Percentiles rank a stretch among this genome's conserved stretches.
Conservation (phyloP, 352 stramenopile genomes). For the Globisporangium iwayamae region DNA sequence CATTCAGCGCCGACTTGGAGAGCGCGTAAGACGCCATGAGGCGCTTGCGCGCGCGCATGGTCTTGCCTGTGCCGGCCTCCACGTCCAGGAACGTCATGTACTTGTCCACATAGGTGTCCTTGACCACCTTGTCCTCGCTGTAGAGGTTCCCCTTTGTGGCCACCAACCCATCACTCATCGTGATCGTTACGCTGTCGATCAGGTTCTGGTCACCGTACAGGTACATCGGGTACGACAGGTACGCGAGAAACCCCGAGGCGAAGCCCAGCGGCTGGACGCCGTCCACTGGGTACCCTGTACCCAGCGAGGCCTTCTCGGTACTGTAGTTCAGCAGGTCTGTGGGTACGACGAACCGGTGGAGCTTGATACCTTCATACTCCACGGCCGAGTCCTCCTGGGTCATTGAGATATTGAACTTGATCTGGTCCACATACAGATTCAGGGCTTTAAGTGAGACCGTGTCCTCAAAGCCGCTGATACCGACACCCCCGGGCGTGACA, state of each 20-base stretch:
- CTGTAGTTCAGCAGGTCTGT: constrained; percentile 30
- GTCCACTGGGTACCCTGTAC: constrained; percentile 54
- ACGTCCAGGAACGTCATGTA: constrained; percentile 71
- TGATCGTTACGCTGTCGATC: constrained; percentile 47
- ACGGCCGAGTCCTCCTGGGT: neutral
- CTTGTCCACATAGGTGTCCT: constrained; percentile 33
- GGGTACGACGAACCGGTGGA: constrained; percentile 26
- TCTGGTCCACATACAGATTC: constrained; percentile 15
- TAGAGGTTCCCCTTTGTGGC: constrained; percentile 45
- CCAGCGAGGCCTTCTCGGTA: constrained; percentile 27
- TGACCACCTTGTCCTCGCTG: constrained; percentile 31
- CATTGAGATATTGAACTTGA: constrained; percentile 19
- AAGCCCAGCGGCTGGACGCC: constrained; percentile 67
- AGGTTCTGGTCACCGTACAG: constrained; percentile 55
- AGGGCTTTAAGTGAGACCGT: neutral
- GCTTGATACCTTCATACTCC: constrained; percentile 9
- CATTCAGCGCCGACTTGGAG: constrained; percentile 32
- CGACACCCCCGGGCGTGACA: constrained; percentile 11
- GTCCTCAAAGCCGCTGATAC: constrained; percentile 16
- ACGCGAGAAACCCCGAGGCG: constrained; percentile 62
- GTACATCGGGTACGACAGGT: constrained; percentile 67
- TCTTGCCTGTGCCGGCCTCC: constrained; percentile 61
- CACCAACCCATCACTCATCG: constrained; percentile 41
- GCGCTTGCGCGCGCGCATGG: constrained; percentile 63
- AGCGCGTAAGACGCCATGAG: constrained; percentile 57